These are phyloP conservation scores for Debaryomyces prosopidis DNA, from an alignment of 805 yeast genomes.

Conservation along the genomic window DNA sequence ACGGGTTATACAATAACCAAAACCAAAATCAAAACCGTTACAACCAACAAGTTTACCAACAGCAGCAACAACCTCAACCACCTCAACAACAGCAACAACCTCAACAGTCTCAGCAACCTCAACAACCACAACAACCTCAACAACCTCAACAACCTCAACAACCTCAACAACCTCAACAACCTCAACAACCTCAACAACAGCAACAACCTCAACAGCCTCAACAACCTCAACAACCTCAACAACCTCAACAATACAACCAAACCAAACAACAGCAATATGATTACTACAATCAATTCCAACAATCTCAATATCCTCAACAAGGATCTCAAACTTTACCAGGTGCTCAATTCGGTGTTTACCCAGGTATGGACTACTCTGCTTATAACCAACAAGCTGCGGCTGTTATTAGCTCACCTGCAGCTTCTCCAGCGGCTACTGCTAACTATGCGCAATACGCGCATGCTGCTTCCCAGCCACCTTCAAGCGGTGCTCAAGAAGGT, in stretches of 20 bases:
- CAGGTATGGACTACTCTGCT: slow-evolving; percentile 43
- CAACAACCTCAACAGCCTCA: slow-evolving; percentile 4
- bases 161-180: slow-evolving; percentile 7
- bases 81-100: slow-evolving; percentile 12
- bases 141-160: slow-evolving; percentile 17
- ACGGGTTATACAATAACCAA: slow-evolving; percentile 12
- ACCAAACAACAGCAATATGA: slow-evolving; percentile 30
- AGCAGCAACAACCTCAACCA: slow-evolving; percentile 8
- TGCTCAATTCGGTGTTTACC: slow-evolving; percentile 43
- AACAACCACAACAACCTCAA: slow-evolving; percentile 20
- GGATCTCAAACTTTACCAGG: slow-evolving; percentile 41
- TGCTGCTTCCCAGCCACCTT: slow-evolving; percentile 15
- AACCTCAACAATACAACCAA: slow-evolving; percentile 16
- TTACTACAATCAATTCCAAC: slow-evolving; percentile 34
- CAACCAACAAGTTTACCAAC: slow-evolving; percentile 11
- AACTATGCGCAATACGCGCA: slow-evolving; percentile 23
- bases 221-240: slow-evolving; percentile 13
- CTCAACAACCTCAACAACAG: slow-evolving; percentile 10
- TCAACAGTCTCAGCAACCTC: slow-evolving; percentile 22
- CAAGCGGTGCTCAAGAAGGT: slow-evolving; percentile 17
- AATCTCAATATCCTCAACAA: slow-evolving; percentile 43
- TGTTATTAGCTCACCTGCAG: slow-evolving; percentile 29
- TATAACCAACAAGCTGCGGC: slow-evolving; percentile 37
- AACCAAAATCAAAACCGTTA: slow-evolving; percentile 14
- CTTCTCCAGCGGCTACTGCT: slow-evolving; percentile 21